phyloP scores from a whole-genome alignment of 2,329 filamentous ascomycete species.

The Alternaria longipes region DNA sequence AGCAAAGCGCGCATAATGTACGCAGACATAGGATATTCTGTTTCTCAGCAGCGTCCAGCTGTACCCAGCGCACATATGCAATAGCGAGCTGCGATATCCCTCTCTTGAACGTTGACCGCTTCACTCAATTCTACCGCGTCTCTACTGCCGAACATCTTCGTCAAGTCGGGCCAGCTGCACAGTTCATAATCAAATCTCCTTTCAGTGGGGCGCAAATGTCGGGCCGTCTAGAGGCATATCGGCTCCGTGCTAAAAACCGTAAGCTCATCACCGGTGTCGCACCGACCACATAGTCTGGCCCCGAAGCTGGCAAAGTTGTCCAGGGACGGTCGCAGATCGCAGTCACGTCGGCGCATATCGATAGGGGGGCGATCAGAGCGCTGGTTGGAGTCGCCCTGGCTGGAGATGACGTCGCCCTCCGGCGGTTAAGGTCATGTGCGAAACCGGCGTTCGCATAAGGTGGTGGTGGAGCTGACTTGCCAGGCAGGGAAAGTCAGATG shows the following conservation, averaged over 20 bases:
- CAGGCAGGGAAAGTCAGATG: conserved; percentile 1
- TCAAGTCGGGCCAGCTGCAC: neutral
- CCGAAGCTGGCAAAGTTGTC: conserved; percentile 3
- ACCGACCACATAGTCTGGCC: conserved; percentile 24
- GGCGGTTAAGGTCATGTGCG: conserved; percentile 21
- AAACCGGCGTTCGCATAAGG: conserved; percentile 21
- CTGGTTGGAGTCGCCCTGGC: neutral
- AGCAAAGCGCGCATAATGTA: conserved; percentile 1
- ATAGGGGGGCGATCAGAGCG: conserved; percentile 3
- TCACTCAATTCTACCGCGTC: neutral
- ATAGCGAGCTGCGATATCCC: neutral
- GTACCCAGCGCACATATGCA: neutral
- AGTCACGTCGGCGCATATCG: conserved; percentile 8
- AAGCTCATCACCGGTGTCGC: conserved; percentile 26
- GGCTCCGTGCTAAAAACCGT: conserved; percentile 17
- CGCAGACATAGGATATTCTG: neutral
- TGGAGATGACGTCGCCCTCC: conserved; percentile 26
- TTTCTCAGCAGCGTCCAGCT: neutral
- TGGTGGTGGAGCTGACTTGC: neutral
- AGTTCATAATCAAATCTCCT: conserved; percentile 7
- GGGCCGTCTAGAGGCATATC: conserved; percentile 17
- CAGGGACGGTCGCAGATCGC: conserved; percentile 5
- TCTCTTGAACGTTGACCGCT: neutral
- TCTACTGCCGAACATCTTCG: neutral
- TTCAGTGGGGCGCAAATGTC: conserved; percentile 17